phyloP scores from a whole-genome alignment of 2,329 filamentous ascomycete species.

The Ceratocystis smalleyi region DNA sequence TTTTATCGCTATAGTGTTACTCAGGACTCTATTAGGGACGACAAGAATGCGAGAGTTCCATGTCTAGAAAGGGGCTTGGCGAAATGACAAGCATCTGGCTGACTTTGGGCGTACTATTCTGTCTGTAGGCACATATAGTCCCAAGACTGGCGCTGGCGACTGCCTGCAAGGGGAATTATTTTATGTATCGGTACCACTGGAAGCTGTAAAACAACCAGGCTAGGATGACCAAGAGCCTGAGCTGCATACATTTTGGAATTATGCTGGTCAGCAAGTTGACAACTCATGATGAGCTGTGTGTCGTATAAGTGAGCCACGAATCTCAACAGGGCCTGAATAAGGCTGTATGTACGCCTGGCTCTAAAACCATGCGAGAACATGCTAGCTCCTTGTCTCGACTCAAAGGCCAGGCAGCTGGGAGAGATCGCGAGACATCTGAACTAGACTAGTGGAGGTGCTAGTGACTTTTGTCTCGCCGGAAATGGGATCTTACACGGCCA shows the following conservation, averaged over 20 bases:
- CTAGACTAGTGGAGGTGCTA: neutral
- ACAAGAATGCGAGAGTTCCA: neutral
- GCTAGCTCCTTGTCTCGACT: neutral
- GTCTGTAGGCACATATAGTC: too few relatives aligned
- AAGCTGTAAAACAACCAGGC: neutral
- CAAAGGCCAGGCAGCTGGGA: neutral
- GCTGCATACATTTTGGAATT: neutral
- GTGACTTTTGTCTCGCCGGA: neutral
- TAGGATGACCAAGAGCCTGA: neutral
- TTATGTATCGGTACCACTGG: neutral
- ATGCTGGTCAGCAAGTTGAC: neutral
- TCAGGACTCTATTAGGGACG: neutral
- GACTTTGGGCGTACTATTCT: neutral
- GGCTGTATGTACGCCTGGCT: neutral
- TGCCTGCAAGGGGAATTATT: neutral
- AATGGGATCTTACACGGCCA: neutral
- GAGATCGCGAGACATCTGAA: neutral
- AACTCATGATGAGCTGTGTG: conserved; percentile 3
- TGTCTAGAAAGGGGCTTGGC: neutral
- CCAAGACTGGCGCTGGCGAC: neutral
- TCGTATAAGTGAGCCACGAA: conserved; percentile 4
- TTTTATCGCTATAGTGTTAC: conserved; percentile 10
- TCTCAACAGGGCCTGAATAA: neutral
- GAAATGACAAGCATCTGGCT: neutral
- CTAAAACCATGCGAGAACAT: neutral